Evolutionary conservation across 306 rosid species (phyloP), one percentile per base, ranked within the genome.

Genomic region (Cucurbita moschata): DNA sequence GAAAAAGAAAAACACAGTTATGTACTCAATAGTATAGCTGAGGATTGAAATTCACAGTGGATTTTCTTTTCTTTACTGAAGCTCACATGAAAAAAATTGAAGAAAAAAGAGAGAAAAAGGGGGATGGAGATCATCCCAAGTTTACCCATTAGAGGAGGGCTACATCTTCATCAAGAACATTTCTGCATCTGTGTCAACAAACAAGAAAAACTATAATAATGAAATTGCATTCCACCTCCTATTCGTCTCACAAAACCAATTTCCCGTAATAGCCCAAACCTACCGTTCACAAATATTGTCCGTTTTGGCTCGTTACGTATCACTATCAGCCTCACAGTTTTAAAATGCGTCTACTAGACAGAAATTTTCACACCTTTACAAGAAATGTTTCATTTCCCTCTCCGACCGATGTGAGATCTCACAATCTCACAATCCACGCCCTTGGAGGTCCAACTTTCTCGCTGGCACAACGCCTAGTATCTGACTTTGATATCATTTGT

Each of bases 41-140:
- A 60, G 39, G 66, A 50, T 69, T 69, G 46, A 69, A 69, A 49
- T 47, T 69, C 74, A 69, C 74, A 69, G 74, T 49, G 74, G 8
- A 6, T 69, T 69, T 14, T 69, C 26, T 21, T 69, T 69, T 26
- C 42, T 49, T 69, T 69, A 69, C 58, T 69, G 59, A 69, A 69
- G 50, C 74, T 69, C 74, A 69, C 26, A 69, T 50, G 5, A 68
- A 69, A 46, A 66, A 6, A 21, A 11, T 0, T 1, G 7, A 3
- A 4, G 47, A 49, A 69, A 49, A 11, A 47, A 47, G 11, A 10
- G 4, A 47, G 16, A 47, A 47, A 46, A 15, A 14, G 4, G 57
- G 13, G 16, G 52, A 68, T 10, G 54, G 2, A n/a, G 58, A 13
- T 5, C 58, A 49, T 67, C 55, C 39, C 40, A 26, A 12, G 57